Evolutionary conservation across 768 basidiomycete species (phyloP).

Genomic region (Rhodocollybia butyracea): DNA sequence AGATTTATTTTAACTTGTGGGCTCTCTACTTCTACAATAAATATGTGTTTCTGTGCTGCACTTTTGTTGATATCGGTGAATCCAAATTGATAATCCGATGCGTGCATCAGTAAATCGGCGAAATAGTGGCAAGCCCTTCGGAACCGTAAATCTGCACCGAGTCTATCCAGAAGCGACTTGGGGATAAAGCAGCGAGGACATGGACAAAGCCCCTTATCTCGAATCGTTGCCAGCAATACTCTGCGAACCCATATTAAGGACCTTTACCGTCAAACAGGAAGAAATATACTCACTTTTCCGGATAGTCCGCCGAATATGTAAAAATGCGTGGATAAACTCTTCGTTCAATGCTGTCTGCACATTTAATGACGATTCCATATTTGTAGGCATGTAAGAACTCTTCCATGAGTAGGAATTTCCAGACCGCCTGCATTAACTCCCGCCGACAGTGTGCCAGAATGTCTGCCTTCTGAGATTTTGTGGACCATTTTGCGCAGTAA

Average conservation of each 20-base stretch:
- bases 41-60: no score
- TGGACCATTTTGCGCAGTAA: background rate
- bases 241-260: constrained; percentile 7
- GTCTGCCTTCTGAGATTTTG: background rate
- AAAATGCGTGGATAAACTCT: constrained; percentile 20
- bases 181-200: constrained; percentile 22
- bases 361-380: constrained; percentile 18
- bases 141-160: no score
- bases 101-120: no score
- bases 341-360: constrained; percentile 16
- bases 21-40: no score
- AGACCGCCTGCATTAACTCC: constrained; percentile 18
- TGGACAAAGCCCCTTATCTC: constrained; percentile 16
- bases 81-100: no score
- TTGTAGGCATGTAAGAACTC: constrained; percentile 18
- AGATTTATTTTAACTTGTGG: no score
- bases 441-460: constrained; percentile 14
- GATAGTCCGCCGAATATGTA: constrained; percentile 24
- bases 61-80: no score
- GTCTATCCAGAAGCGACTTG: no score
- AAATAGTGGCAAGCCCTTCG: no score
- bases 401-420: no score
- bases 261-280: background rate
- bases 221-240: constrained; percentile 16
- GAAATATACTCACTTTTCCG: constrained; percentile 19